A percentile compares a stretch with the other conserved stretches of the same genome.
phyloP scores from a whole-genome alignment of 2,329 filamentous ascomycete species.

The Gaeumannomyces tritici region DNA sequence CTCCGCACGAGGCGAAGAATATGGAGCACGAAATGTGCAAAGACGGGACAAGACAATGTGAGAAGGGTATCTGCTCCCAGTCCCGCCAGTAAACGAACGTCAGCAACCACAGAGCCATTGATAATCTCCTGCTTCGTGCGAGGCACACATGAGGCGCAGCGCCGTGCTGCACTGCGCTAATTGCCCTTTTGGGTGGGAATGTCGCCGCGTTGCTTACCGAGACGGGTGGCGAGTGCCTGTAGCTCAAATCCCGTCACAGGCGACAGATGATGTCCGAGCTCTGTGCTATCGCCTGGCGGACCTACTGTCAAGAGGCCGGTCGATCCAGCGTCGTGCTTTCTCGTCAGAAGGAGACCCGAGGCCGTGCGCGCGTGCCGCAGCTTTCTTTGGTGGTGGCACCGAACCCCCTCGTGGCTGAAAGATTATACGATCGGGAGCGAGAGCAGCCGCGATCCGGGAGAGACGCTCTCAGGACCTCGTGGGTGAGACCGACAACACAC shows the following conservation, averaged over 20 bases:
- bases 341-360: background rate
- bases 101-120: background rate
- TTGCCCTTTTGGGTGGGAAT: background rate
- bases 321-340: background rate
- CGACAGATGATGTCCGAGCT: background rate
- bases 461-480: background rate
- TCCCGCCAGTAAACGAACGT: background rate
- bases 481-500: conserved; percentile 1
- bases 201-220: background rate
- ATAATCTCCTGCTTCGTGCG: background rate
- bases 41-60: background rate
- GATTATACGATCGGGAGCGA: conserved; percentile 2
- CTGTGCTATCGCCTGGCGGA: background rate
- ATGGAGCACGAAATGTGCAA: background rate
- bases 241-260: background rate
- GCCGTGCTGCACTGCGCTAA: too few species aligned
- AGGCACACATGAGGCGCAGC: background rate
- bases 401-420: background rate
- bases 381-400: background rate
- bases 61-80: background rate
- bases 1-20: background rate
- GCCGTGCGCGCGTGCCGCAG: background rate
- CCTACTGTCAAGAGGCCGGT: background rate
- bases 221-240: background rate
- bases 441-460: conserved; percentile 1